Evolutionary conservation across 805 yeast species (phyloP), one percentile per base, ranked within the genome.

Genomic region (Wickerhamiella kazuoi): DNA sequence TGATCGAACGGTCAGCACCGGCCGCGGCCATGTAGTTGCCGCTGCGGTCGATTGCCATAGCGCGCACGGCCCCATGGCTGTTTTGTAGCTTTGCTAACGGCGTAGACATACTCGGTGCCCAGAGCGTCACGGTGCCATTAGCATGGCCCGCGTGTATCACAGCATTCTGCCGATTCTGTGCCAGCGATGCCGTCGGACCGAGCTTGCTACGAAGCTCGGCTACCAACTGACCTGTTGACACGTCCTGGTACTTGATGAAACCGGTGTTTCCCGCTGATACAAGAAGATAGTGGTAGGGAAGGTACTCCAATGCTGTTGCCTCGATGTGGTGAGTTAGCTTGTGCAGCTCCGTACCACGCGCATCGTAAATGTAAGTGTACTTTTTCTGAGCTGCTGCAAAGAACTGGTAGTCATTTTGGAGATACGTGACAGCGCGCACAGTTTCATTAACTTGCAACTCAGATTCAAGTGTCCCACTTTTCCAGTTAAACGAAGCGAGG

Each of bases 321-420:
- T 86, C 97, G 21, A 83, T 66, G 56, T 90, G 98, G 54, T 81
- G 90, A 51, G 79, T 80, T 59, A 90, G 66, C 52, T 93, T 72
- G 60, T 90, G 99, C 43, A 90, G 62, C 65, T 90, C 99, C 39
- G 78, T 68, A 21, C 99, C 99, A 45, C 76, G 73, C 47, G 77
- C 76, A 59, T 90, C 95, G 57, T 90, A 90, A 29, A 90, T 80
- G 56, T 78, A 90, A 0, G 90, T 80, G 59, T 87, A 82, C 57
- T 83, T 86, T 61, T 84, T 86, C 61, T 90, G 99, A 2, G 99
- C 97, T 15, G 77, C 94, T 0, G 99, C 99, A 62, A 82, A 84
- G 59, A 66, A 84, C 59, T 84, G 95, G 40, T 46, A 43, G 54
- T 86, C 93, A 53, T 79, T 84, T 52, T 87, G 96, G 45, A 90